Evolutionary conservation across 2,329 filamentous ascomycete species (phyloP).

Genomic region (Sporothrix euskadiensis): DNA sequence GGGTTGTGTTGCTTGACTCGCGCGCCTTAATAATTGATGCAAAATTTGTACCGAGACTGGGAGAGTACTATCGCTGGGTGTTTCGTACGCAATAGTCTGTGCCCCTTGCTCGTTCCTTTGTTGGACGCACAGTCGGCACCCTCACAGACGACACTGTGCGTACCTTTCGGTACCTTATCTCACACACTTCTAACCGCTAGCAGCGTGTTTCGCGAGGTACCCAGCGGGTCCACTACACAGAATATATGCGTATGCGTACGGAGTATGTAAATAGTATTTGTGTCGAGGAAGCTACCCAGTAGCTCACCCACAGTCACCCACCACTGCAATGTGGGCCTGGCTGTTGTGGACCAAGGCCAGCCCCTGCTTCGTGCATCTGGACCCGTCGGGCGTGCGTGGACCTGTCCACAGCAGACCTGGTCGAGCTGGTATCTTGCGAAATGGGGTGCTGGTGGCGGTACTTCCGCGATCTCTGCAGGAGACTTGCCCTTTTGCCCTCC

Average conservation of each 20-base stretch:
- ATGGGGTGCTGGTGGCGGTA: background rate
- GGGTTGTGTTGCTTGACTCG: background rate
- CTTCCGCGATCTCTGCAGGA: background rate
- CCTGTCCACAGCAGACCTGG: no score
- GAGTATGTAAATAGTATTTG: no score
- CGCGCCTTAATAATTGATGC: background rate
- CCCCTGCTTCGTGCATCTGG: slow-evolving; percentile 29
- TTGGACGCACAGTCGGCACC: slow-evolving; percentile 1
- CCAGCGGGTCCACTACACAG: background rate
- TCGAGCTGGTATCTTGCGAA: no score
- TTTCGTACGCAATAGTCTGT: background rate
- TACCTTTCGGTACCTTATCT: background rate
- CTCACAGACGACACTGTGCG: background rate
- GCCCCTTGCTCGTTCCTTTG: background rate
- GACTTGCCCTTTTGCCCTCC: background rate
- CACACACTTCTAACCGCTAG: background rate
- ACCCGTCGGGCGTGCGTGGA: slow-evolving; percentile 13
- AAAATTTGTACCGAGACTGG: background rate
- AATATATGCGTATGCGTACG: no score
- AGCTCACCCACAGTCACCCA: background rate
- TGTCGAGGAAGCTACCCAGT: background rate
- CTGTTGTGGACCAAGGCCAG: slow-evolving; percentile 15
- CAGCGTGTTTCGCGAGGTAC: background rate
- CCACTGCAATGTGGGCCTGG: slow-evolving; percentile 26
- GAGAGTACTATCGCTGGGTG: background rate